Evolutionary conservation across 1,284 basidiomycete genomes (phyloP), one percentile per base, ranked within the genome.

Genomic region (Heliocybe sulcata): DNA sequence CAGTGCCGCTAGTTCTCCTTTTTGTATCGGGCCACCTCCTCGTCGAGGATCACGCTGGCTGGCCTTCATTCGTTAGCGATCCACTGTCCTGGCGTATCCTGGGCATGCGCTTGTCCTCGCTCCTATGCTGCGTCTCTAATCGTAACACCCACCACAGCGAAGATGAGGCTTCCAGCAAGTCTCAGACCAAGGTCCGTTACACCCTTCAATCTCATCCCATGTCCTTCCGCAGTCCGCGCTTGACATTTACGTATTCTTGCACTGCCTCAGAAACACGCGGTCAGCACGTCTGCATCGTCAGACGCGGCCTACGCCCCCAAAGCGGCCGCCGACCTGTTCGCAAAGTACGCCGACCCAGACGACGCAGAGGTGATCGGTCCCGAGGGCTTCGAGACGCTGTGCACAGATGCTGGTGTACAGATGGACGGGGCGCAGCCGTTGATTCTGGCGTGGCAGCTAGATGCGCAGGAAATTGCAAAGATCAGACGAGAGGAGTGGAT

Each of bases 351-450:
- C 19, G 87, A 90, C 58, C 67, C 66, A 2, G 84, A 89, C 53
- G 72, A 80, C 45, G 69, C 77, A 2, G 66, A 73, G 48, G 70
- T 78, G 51, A 86, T 90, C 61, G 83, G 81, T 1, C 77, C 85
- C 0, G 86, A 82, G 59, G 86, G 86, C 1, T 80, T 90, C 58
- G 81, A 83, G 65, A 73, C 67, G 51, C 67, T 91, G 29, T 91
- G 83, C 67, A 74, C 60, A 22, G 85, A 89, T 60, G 77, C 82
- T 10, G 70, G 78, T 12, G 79, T 90, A 51, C 72, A 85, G 1
- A 68, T 91, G 65, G 89, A 90, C 25, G 85, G 87, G 29, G 73
- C 83, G 9, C 69, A 81, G 55, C 85, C 88, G 19, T 72, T 91
- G 45, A 72, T 91, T 25, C 69, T 90, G 4, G 79, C 86, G 16